A percentile compares a stretch with the other conserved stretches of the same genome.
Conservation (phyloP, 768 basidiomycete species). For the Tulasnella sp. region DNA sequence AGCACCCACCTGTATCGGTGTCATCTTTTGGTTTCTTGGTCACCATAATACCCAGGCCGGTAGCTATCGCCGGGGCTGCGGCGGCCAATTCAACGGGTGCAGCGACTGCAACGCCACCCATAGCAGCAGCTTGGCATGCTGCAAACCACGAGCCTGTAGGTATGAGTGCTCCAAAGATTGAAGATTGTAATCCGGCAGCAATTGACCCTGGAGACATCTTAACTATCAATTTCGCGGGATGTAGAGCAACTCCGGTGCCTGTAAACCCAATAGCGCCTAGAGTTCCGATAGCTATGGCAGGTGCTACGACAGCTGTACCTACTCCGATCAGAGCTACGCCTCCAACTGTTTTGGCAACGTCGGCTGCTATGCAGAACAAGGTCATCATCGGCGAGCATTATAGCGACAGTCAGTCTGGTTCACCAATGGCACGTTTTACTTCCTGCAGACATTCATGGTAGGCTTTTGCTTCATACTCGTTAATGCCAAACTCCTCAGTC, state of each 20-base stretch:
- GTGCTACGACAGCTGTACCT: neutral
- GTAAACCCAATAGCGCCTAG: no score
- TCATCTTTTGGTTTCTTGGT: no score
- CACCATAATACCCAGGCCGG: neutral
- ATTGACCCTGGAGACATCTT: no score
- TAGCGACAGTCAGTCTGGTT: neutral
- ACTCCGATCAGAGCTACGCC: neutral
- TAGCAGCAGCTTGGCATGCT: neutral
- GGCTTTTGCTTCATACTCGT: no score
- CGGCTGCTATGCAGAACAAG: neutral
- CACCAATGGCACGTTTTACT: no score
- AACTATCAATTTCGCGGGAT: no score
- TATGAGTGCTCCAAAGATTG: neutral
- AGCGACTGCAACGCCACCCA: constrained; percentile 1
- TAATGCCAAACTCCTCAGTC: no score
- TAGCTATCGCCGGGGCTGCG: neutral
- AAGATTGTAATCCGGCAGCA: neutral
- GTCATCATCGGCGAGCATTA: neutral
- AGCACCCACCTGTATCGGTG: no score
- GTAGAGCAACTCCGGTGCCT: no score
- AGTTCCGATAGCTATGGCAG: neutral
- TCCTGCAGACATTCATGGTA: no score
- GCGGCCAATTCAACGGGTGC: neutral
- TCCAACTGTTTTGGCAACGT: neutral
- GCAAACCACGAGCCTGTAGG: neutral